phyloP scores from a whole-genome alignment of 2,329 filamentous ascomycete genomes.

The Penicillium concentricum region DNA sequence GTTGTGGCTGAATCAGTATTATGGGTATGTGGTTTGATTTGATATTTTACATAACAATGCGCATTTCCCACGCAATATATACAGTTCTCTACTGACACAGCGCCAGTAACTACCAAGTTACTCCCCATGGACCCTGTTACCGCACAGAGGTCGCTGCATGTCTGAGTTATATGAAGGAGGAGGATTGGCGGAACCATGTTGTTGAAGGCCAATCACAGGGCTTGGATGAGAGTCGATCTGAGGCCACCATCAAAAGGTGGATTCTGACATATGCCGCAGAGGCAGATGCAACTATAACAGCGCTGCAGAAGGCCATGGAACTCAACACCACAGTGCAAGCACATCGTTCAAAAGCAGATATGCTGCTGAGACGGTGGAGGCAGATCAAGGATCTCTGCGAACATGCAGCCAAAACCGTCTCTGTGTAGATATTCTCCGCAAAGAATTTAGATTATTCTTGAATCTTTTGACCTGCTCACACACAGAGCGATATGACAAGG shows the following conservation, averaged over 20 bases:
- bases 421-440: constrained; percentile 10
- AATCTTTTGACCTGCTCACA: background rate
- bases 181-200: constrained; percentile 41
- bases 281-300: constrained; percentile 28
- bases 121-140: constrained; percentile 40
- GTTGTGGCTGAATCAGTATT: constrained; percentile 38
- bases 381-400: constrained; percentile 40
- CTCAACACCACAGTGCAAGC: constrained; percentile 13
- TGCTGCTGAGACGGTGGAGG: constrained; percentile 38
- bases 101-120: constrained; percentile 44
- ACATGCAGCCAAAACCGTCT: constrained; percentile 24
- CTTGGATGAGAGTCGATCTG: constrained; percentile 32
- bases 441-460: background rate
- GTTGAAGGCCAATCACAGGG: constrained; percentile 36
- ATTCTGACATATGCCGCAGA: constrained; percentile 37
- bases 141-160: constrained; percentile 45
- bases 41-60: constrained; percentile 5
- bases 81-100: constrained; percentile 4
- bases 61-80: background rate
- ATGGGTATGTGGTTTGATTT: constrained; percentile 33
- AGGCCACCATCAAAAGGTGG: constrained; percentile 36
- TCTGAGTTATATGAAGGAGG: constrained; percentile 39
- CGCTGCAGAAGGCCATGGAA: constrained; percentile 22
- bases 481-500: background rate
- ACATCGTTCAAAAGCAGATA: constrained; percentile 25